Evolutionary conservation across 495 filamentous ascomycete species (phyloP).

Genomic region (Daldinia grandis): DNA sequence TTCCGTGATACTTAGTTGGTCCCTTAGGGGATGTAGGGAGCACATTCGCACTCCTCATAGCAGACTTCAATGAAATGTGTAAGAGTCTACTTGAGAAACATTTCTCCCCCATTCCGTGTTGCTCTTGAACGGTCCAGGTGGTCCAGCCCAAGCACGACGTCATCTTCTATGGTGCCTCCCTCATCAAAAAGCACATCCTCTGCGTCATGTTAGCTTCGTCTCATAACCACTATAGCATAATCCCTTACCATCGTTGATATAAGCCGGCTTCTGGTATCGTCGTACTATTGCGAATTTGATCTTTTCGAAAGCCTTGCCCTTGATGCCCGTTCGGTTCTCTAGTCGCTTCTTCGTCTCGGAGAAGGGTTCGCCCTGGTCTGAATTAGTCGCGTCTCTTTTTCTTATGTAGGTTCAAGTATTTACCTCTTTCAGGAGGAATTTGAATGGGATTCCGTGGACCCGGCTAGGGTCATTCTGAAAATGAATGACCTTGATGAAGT

Average conservation of each 20-base stretch:
- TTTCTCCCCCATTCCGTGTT: conserved; percentile 63
- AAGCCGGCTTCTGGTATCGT: conserved; percentile 78
- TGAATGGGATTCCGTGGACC: conserved; percentile 83
- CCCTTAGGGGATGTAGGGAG: not conserved
- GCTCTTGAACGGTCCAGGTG: conserved; percentile 76
- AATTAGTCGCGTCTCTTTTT: conserved; percentile 26
- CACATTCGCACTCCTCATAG: not conserved
- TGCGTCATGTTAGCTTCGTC: conserved; percentile 50
- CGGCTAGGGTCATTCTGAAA: conserved; percentile 88
- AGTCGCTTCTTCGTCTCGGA: conserved; percentile 90
- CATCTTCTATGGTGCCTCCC: conserved; percentile 68
- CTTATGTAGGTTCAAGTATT: conserved; percentile 39
- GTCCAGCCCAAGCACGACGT: conserved; percentile 82
- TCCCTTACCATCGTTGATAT: conserved; percentile 85
- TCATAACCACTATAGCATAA: not conserved
- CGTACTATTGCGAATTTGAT: conserved; percentile 92
- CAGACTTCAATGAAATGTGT: not conserved
- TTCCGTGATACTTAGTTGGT: not conserved
- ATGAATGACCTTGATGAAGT: conserved; percentile 82
- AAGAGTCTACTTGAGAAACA: conserved; percentile 61
- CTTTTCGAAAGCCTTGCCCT: conserved; percentile 98
- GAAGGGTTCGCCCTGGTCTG: conserved; percentile 79
- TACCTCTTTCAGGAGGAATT: conserved; percentile 85
- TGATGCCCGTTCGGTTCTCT: conserved; percentile 88
- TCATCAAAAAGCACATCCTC: conserved; percentile 86